Base-by-base conservation (phyloP, 768 basidiomycete species). In the Agaricus sinodeliciosus region DNA sequence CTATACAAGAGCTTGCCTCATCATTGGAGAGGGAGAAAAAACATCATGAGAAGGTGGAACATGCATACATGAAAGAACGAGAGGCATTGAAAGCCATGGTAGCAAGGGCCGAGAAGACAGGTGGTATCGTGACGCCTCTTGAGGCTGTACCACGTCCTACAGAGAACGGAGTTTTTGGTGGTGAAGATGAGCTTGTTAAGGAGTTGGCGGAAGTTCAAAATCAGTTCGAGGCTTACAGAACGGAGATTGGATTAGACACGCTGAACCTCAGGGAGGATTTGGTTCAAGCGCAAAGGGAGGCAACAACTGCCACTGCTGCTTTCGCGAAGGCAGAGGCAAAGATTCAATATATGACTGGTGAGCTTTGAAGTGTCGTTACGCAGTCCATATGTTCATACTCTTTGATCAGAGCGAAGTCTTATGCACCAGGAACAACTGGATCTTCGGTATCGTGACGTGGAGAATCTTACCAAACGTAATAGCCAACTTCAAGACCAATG, bases 291-390 rank as follows among this genome's bases (percentile, higher is more conserved):
- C 85, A 93, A 57, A 71, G 82, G 48, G 90, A 92, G 58, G 74
- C 77, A 7, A 84, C 82, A 11, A 75, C 79, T 40, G 73, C 85
- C 13, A 75, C 77, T 48, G 79, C 88, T 22, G 73, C 77, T 2
- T 72, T 94, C 13, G 93, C 92, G 1, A 93, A 90, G 63, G 84
- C 89, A 1, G 87, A 86, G 57, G 92, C 92, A 1, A 85, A 86
- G 69, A 75, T 84, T 18, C 89, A 94, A 45, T 84, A 81, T 61
- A 73, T 92, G 25, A 76, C 80, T 28, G 92, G 94, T 84, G 56
- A 54, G 82, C 12, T 54, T 16, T 22, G 58, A 1, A 34, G 41
- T 50, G 56, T 31, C 47, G 42, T 34, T 1, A 22, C 9, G 11
- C 53, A 26, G 31, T 57, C 42, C 5, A 55, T 60, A n/a, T 58